These are phyloP conservation scores for Biscogniauxia mediterranea DNA, from an alignment of 2,329 filamentous ascomycete genomes.

Conservation along the genomic window DNA sequence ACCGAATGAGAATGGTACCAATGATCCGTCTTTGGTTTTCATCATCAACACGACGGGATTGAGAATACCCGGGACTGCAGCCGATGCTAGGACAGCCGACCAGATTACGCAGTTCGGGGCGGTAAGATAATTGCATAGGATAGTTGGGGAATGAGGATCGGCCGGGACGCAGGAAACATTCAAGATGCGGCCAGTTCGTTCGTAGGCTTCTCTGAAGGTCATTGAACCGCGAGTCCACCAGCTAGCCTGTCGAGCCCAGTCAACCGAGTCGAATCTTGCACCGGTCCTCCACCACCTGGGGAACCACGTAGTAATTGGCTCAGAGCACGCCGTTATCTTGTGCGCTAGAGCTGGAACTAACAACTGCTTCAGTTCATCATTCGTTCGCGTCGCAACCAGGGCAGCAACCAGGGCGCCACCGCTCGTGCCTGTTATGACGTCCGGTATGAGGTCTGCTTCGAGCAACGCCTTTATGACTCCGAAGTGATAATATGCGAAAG, in stretches of 20 bases:
- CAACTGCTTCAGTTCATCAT: conserved; percentile 83
- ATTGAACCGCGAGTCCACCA: conserved; percentile 93
- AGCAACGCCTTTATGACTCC: conserved; percentile 87
- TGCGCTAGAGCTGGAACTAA: conserved; percentile 84
- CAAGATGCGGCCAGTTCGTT: conserved; percentile 87
- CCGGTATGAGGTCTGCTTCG: conserved; percentile 80
- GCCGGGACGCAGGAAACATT: conserved; percentile 96
- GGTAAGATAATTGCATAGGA: conserved; percentile 93
- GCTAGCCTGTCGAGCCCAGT: conserved; percentile 80
- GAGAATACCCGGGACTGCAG: conserved; percentile 91
- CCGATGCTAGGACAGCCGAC: conserved; percentile 92
- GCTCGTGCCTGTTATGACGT: conserved; percentile 95
- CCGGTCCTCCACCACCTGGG: conserved; percentile 89
- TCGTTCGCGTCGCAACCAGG: conserved; percentile 82
- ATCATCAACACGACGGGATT: conserved; percentile 94
- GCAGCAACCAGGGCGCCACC: conserved; percentile 89
- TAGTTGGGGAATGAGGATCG: conserved; percentile 88
- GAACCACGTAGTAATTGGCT: conserved; percentile 73
- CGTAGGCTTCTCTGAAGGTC: conserved; percentile 93
- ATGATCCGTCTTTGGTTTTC: conserved; percentile 72
- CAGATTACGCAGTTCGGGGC: conserved; percentile 97
- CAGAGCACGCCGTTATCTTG: conserved; percentile 81
- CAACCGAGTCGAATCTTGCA: conserved; percentile 87
- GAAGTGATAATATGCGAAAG: conserved; percentile 96
- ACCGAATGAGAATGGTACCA: conserved; percentile 91